Conservation (phyloP, 306 rosid genomes). For the Vigna reflexopilosa region DNA sequence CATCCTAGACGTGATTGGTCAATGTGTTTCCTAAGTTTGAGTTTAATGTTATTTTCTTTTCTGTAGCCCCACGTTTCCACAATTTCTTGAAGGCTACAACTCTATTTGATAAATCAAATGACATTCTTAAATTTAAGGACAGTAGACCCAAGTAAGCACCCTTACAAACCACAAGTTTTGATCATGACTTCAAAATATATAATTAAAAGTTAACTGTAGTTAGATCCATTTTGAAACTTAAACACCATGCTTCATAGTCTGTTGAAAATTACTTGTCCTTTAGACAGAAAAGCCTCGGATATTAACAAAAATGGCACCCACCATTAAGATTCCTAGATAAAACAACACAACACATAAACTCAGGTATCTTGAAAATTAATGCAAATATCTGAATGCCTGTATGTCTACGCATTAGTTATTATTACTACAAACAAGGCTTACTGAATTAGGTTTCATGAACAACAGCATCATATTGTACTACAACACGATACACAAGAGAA, state of each 20-base stretch:
- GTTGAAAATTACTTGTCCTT: not conserved
- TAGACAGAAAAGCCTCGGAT: not conserved
- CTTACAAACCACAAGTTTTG: not conserved
- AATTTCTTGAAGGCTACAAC: constrained; percentile 21
- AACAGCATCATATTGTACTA: not conserved
- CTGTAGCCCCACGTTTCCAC: constrained; percentile 25
- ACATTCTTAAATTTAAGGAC: not conserved
- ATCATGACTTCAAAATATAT: not conserved
- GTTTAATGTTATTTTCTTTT: constrained; percentile 11
- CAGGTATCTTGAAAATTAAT: not conserved
- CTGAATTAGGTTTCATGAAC: not conserved
- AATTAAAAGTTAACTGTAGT: not conserved
- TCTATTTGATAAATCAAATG: constrained; percentile 25
- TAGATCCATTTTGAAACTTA: constrained; percentile 9
- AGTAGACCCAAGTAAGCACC: not conserved
- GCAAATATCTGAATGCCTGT: constrained; percentile 1
- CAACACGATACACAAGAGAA: not conserved
- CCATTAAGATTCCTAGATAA: not conserved
- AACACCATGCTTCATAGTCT: not conserved
- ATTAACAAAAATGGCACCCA: constrained; percentile 1
- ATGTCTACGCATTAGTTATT: not conserved
- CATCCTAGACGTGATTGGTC: not conserved
- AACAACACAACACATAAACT: not conserved
- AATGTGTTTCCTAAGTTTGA: not conserved
- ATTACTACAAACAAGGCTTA: not conserved